Evolutionary conservation across 306 rosid species (phyloP), one percentile per base, ranked within the genome.

Genomic region (Ammopiptanthus mongolicus): DNA sequence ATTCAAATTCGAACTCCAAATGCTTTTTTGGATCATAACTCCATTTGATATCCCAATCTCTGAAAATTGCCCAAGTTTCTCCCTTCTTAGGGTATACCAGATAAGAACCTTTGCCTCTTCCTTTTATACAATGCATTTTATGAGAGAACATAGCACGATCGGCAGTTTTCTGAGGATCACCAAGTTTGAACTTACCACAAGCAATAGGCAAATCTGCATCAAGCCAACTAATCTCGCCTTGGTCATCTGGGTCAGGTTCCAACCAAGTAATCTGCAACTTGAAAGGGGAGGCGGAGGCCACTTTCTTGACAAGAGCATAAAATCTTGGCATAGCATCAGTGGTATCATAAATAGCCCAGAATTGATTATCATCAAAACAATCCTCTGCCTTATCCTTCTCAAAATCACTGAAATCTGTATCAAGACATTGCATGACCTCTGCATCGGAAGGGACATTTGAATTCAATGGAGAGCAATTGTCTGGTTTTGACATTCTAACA

Each of bases 11-110:
- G 51, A 65, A 77, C 7, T 81, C 62, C 2, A 0, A 2, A 69
- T 87, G 71, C 69, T 82, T 84, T 61, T 87, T 69, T 6, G 90
- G 93, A 44, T 90, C 78, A 36, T 84, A 87, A 80, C 88, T 81
- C 97, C 99, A 92, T 39, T 83, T 74, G 33, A 85, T 79, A 83
- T 92, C 92, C 99, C 99, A 92, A 57, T 92, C 68, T 80, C 81
- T 91, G 84, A 79, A 95, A 56, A 92, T 65, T 42, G 97, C 99
- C 99, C 99, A 95, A 14, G 93, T 95, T 84, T 95, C 97, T 41
- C 97, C 99, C 83, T 82, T 85, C 51, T 80, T 69, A 21, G 99
- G 97, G 84, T 77, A 81, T 62, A 90, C 75, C 48, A 87, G 21
- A 56, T 66, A 89, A 55, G 80, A 44, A 68, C 25, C 33, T 68